Evolutionary conservation across 1,139 yeast species (phyloP), one percentile per base, ranked within the genome.

Genomic region (Debaryomyces singareniensis): DNA sequence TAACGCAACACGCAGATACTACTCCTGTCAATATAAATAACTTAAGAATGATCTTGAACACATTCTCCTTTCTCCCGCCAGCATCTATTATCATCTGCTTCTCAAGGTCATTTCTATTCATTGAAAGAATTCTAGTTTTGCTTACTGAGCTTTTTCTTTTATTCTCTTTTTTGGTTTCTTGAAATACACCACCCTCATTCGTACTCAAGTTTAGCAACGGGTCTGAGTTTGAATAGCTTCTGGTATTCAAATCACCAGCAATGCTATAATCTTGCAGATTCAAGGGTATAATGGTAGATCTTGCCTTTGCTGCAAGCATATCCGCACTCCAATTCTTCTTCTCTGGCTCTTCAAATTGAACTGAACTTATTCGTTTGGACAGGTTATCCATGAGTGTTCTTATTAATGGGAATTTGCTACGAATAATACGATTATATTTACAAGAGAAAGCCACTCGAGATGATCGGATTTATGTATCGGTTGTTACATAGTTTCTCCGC

Each of bases 61-160:
- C 62, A 31, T 57, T 45, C 30, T 61, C 64, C 26, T 55, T 46
- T 30, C 48, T 57, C 4, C 68, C 68, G 6, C 68, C 68, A 3
- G 68, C 68, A 15, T 62, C 58, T 15, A 54, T 40, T 22, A 60
- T 61, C 30, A 61, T 38, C 41, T 61, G 68, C 25, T 59, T 58
- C 35, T 62, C 69, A 35, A 62, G 47, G 28, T 62, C 69, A 3
- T 49, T 44, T 25, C 55, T 54, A 31, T 58, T 61, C 40, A 50
- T 42, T 16, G 32, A 26, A 27, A 44, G 44, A 41, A 46, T 32
- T 42, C 39, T 20, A 38, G 7, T 9, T 13, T 12, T 23, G 11
- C 25, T 13, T 7, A 23, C 25, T 9, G 13, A 7, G 14, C 14
- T 12, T 13, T 10, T 23, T 13, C 14, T 13, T 13, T 13, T 23